Base-by-base conservation (phyloP, 2,329 filamentous ascomycete species). In the Curvularia sp. region DNA sequence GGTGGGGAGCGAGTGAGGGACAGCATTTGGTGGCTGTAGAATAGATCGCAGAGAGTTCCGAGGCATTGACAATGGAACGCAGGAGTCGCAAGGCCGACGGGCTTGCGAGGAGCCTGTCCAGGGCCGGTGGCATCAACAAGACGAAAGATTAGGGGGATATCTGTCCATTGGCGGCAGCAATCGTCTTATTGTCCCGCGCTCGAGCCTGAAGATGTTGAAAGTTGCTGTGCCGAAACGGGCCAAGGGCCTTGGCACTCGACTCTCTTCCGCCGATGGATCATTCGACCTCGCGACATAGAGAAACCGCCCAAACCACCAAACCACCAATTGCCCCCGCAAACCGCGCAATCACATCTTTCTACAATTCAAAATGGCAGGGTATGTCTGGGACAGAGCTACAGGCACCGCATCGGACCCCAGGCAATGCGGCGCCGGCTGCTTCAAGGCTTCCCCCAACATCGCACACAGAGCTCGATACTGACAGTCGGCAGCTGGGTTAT, bases 401-500 rank as follows among this genome's bases (percentile, higher is more conserved):
- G 48, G 34, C 36, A 10, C 12, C 47, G 45, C 36, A 3, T 12
- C 3, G 47, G 46, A 42, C 52, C 41, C 43, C 46, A 70, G 32
- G 23, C 36, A 41, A 54, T 59, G 48, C 38, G 43, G 60, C 67
- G 52, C 54, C 57, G 42, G 49, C 65, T 36, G 43, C 48, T 48
- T 52, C 47, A 13, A 47, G 57, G 50, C 27, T 58, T 36, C 56
- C 53, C 50, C 51, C 60, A 49, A 54, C 53, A 52, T 59, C 34
- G 54, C 55, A 25, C 59, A 56, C 55, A 57, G 49, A 58, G 64
- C 55, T 60, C 59, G 53, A 55, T 60, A 72, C 74, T 77, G 63
- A 77, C 70, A 74, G 32, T 25, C 46, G 52, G 49, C 63, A 76
- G 74, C 70, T 76, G 70, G 68, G 67, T 92, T 81, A 82, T 91